Evolutionary conservation across 805 yeast genomes (phyloP).

Genomic region (Candida takata): DNA sequence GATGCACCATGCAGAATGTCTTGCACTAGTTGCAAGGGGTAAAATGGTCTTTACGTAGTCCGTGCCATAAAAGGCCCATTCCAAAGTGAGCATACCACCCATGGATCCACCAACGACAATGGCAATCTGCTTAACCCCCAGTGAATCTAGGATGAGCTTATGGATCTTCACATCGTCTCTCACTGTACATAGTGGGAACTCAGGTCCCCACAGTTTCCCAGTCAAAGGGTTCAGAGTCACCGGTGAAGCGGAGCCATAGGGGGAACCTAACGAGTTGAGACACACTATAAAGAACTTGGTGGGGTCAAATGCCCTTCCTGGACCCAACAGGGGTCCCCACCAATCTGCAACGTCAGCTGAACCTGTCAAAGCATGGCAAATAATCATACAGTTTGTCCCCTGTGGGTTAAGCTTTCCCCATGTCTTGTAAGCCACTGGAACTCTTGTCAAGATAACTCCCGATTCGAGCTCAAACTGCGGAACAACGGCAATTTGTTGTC

Average conservation of each 20-base stretch:
- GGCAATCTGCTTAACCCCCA: slow-evolving; percentile 77
- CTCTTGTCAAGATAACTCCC: slow-evolving; percentile 62
- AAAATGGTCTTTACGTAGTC: slow-evolving; percentile 65
- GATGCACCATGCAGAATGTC: slow-evolving; percentile 97
- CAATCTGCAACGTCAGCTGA: slow-evolving; percentile 93
- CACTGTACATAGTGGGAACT: slow-evolving; percentile 89
- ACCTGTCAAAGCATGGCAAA: slow-evolving; percentile 94
- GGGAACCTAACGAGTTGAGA: slow-evolving; percentile 89
- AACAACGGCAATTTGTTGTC: slow-evolving; percentile 71
- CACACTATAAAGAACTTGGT: slow-evolving; percentile 80
- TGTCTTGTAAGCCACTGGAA: slow-evolving; percentile 92
- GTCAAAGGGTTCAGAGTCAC: slow-evolving; percentile 73
- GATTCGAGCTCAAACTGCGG: slow-evolving; percentile 75
- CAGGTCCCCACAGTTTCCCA: slow-evolving; percentile 81
- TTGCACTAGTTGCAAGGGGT: slow-evolving; percentile 88
- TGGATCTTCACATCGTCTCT: slow-evolving; percentile 87
- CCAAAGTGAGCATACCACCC: slow-evolving; percentile 97
- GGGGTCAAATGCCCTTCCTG: slow-evolving; percentile 85
- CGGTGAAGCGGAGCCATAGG: slow-evolving; percentile 94
- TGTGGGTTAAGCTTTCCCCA: slow-evolving; percentile 81
- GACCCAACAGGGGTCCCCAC: slow-evolving; percentile 97
- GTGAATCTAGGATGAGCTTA: slow-evolving; percentile 62
- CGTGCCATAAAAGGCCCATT: slow-evolving; percentile 68
- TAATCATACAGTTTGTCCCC: slow-evolving; percentile 75
- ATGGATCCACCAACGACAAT: slow-evolving; percentile 93